Base-by-base conservation (phyloP, 2,329 filamentous ascomycete species). In the Bisporella sp. region DNA sequence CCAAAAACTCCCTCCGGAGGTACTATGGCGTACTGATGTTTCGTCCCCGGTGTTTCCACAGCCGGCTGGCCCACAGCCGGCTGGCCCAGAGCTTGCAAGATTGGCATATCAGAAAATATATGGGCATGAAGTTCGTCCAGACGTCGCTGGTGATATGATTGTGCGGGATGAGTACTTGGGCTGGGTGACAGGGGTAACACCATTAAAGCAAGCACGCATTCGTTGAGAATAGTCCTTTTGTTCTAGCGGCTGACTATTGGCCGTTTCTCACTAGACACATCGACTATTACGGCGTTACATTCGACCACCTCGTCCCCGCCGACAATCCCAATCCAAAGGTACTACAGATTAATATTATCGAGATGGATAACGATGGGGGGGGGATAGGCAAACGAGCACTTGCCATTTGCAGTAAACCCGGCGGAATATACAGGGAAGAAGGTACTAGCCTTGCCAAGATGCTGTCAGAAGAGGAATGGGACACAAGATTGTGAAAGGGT, bases 201-300 rank as follows among this genome's bases (percentile, higher is more conserved):
- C 44, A 30, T 5, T 28, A n/a, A 3, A 32, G 31, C 50, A 45
- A n/a, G 46, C 47, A n/a, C 41, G 37, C 43, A 50, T 53, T 13
- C 41, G 33, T 35, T 13, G 7, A 35, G 21, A 9, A 43, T 44
- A 21, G 21, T 3, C 21, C 21, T 21, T 47, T 45, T 5, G 41
- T 9, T 45, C 28, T 12, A 45, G 30, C n/a, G 39, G 2, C 40
- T 4, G 5, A 50, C 30, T 31, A 32, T 52, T 13, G 49, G 21
- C 30, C 21, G 11, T 12, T 21, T 8, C 42, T 48, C 6, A 13
- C 4, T 50, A 62, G 56, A 41, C 47, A 55, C 12, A 66, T 66
- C 50, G 60, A 71, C 57, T 69, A 69, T 50, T 71, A 71, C 50
- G 64, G 68, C 31, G 65, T 72, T 40, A 71, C 68, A 13, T 73